A percentile compares a stretch with the other conserved stretches of the same genome.
These are phyloP conservation scores for Cadophora sp. DNA, from an alignment of 2,329 filamentous ascomycete genomes.

Conservation along the genomic window DNA sequence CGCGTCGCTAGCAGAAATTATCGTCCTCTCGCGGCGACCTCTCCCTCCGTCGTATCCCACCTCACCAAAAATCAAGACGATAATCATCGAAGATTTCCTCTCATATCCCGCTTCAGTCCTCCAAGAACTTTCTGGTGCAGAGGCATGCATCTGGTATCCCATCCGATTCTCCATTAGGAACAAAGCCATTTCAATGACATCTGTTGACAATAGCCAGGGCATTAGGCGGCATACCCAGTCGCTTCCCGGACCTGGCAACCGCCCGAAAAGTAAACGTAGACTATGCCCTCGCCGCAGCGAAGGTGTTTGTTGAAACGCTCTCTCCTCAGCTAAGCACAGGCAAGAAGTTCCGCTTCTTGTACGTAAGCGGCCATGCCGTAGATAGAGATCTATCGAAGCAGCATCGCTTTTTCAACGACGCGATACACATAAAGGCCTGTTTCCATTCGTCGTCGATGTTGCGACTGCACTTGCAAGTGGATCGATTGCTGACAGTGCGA, in stretches of 20 bases:
- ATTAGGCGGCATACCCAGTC: constrained; percentile 5
- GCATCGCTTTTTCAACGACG: constrained; percentile 46
- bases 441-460: no score
- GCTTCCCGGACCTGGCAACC: constrained; percentile 9
- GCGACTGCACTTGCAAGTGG: not conserved
- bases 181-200: constrained; percentile 3
- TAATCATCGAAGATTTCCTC: constrained; percentile 59
- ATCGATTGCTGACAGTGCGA: not conserved
- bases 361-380: constrained; percentile 47
- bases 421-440: constrained; percentile 39
- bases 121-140: constrained; percentile 24
- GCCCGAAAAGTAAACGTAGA: constrained; percentile 18
- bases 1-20: constrained; percentile 56
- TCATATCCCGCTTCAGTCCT: constrained; percentile 46
- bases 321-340: constrained; percentile 10
- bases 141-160: constrained; percentile 33
- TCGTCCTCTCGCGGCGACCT: constrained; percentile 58
- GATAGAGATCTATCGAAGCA: constrained; percentile 48
- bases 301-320: constrained; percentile 16
- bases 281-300: constrained; percentile 16
- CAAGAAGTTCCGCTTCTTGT: constrained; percentile 51
- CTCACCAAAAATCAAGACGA: constrained; percentile 19
- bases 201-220: constrained; percentile 8
- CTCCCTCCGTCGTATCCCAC: constrained; percentile 43
- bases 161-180: not conserved